Percentiles rank a stretch among this genome's conserved stretches.
These are phyloP conservation scores for Alternaria gansuensis DNA, from an alignment of 2,329 filamentous ascomycete species.

Conservation along the genomic window DNA sequence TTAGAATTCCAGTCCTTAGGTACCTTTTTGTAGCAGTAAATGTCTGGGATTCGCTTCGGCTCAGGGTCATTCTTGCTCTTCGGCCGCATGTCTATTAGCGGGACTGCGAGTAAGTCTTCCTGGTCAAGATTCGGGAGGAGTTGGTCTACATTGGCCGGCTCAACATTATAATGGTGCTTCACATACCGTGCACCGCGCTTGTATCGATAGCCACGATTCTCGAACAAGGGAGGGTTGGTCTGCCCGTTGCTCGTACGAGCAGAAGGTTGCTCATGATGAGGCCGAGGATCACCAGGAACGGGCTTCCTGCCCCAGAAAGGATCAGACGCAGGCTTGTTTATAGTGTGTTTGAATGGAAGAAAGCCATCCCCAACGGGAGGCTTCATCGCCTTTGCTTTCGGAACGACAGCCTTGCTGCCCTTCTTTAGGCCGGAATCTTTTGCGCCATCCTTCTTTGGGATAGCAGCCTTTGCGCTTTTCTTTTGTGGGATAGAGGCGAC, in stretches of 20 bases:
- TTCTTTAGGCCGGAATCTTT: neutral
- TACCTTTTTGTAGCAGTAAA: constrained; percentile 29
- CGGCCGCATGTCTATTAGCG: constrained; percentile 44
- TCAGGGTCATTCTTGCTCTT: constrained; percentile 19
- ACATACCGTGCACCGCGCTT: constrained; percentile 28
- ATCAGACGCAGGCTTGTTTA: constrained; percentile 6
- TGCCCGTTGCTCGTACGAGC: constrained; percentile 34
- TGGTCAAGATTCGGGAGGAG: constrained; percentile 29
- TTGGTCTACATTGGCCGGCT: constrained; percentile 10
- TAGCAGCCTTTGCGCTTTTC: neutral
- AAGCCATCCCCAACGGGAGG: constrained; percentile 25
- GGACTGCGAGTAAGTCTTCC: constrained; percentile 30
- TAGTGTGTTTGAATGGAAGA: neutral
- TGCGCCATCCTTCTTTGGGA: neutral
- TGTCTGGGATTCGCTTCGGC: constrained; percentile 27
- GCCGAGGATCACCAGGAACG: constrained; percentile 22
- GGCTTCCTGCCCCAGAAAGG: constrained; percentile 36
- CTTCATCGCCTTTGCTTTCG: constrained; percentile 9
- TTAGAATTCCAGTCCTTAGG: constrained; percentile 39
- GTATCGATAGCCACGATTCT: constrained; percentile 38
- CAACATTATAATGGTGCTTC: constrained; percentile 21
- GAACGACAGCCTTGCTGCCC: neutral
- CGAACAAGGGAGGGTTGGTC: constrained; percentile 37
- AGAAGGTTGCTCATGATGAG: constrained; percentile 28
- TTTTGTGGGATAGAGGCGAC: neutral